Evolutionary conservation across 2,329 filamentous ascomycete genomes (phyloP), one percentile per base, ranked within the genome.

Genomic region (Camillea tinctor): DNA sequence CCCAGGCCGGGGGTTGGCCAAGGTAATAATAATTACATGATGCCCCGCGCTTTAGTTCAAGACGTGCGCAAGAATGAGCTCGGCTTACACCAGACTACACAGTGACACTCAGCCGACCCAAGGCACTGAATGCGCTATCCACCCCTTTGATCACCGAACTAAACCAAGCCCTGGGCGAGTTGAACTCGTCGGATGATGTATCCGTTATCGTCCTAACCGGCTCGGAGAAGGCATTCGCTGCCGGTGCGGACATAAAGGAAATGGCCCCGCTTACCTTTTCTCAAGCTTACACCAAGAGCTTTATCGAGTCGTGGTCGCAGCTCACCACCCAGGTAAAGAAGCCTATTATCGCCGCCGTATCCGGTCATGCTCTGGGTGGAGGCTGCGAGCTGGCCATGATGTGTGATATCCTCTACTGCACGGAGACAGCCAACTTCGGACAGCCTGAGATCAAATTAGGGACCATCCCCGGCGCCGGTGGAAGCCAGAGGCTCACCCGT

Each of bases 211-310:
- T 99, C 60, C 82, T 99, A 60, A 97, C 95, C 1, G 95, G 95
- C 58, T 96, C 90, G 52, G 83, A 92, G 66, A 92, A 89, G 76
- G 93, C 94, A 50, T 99, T 97, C 73, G 94, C 94, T 26, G 94
- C 95, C 51, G 95, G 95, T 55, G 95, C 95, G 62, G 95, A 99
- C 77, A 99, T 99, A 81, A 98, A 98, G 78, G 95, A 99, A 79
- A 99, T 99, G 95, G 91, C 92, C 26, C 88, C 92, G 62, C 86
- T 97, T 48, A 93, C 89, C 58, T 99, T 99, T 79, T 86, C 91
- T 64, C 81, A 89, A 66, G 94, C 95, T 48, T 98, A 97, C 80
- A 90, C 87, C 53, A 87, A 81, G 67, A 92, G 96, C 73, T 99
- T 99, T 77, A 98, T 99, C 76, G 93, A 97, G 74, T 88, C 88